phyloP scores from a whole-genome alignment of 345 rosid species.

The Boechera retrofracta region DNA sequence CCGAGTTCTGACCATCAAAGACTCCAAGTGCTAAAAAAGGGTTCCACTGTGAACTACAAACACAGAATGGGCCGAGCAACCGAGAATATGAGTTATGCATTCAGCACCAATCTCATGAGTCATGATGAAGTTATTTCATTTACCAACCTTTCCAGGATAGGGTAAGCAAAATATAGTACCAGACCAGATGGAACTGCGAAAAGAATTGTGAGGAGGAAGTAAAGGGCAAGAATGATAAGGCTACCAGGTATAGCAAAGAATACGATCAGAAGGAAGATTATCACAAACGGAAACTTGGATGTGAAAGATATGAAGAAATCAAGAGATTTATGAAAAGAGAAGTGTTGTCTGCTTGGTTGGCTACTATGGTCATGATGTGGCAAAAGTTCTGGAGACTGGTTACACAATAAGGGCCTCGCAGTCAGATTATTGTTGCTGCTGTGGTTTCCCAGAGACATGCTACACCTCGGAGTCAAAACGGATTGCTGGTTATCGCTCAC shows the following conservation, averaged over 20 bases:
- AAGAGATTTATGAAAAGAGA: slow-evolving; percentile 58
- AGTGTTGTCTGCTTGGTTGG: slow-evolving; percentile 47
- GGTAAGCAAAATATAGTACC: slow-evolving; percentile 64
- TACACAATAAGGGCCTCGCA: slow-evolving; percentile 33
- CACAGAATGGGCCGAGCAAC: slow-evolving; percentile 19
- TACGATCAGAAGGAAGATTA: slow-evolving; percentile 55
- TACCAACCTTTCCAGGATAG: slow-evolving; percentile 66
- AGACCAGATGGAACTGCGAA: slow-evolving; percentile 63
- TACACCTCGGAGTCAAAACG: slow-evolving; percentile 38
- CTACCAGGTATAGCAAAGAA: slow-evolving; percentile 67
- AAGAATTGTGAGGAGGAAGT: slow-evolving; percentile 59
- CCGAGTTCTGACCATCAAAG: slow-evolving; percentile 21
- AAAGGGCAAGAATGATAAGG: slow-evolving; percentile 58
- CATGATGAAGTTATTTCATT: slow-evolving; percentile 54
- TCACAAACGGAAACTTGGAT: slow-evolving; percentile 61
- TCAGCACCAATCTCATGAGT: slow-evolving; percentile 36
- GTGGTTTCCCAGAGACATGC: slow-evolving; percentile 43
- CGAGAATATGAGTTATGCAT: slow-evolving; percentile 8
- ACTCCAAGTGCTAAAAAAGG: slow-evolving; percentile 19
- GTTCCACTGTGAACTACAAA: slow-evolving; percentile 16
- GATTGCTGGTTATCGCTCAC: slow-evolving; percentile 47
- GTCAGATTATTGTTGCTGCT: slow-evolving; percentile 23
- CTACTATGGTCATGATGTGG: slow-evolving; percentile 24
- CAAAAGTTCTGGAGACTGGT: slow-evolving; percentile 36
- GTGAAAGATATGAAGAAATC: slow-evolving; percentile 63